Evolutionary conservation across 345 rosid genomes (phyloP).

Genomic region (Eucalyptus guilfoylei): DNA sequence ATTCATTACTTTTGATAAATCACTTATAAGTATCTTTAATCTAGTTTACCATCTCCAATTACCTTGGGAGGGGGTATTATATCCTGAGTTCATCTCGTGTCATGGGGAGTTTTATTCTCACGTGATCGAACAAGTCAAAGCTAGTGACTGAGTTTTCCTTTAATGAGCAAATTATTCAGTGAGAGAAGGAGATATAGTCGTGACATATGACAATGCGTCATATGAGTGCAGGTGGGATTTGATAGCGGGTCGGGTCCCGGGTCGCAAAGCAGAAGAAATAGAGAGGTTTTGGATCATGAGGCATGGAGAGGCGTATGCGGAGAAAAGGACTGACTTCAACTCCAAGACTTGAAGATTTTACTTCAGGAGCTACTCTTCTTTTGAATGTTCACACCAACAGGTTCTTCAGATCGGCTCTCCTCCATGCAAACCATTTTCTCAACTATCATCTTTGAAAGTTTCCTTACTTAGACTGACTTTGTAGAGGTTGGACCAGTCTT

Average conservation of each 20-base stretch:
- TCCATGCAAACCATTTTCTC: neutral
- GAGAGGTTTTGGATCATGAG: conserved; percentile 29
- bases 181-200: neutral
- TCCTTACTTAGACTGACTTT: neutral
- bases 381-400: neutral
- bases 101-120: neutral
- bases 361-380: neutral
- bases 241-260: conserved; percentile 17
- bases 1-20: neutral
- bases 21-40: neutral
- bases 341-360: neutral
- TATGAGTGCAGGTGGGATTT: conserved; percentile 15
- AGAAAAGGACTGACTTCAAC: neutral
- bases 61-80: neutral
- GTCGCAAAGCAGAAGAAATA: conserved; percentile 12
- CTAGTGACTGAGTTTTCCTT: neutral
- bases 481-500: neutral
- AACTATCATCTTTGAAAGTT: neutral
- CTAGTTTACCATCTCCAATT: neutral
- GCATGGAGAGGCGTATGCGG: conserved; percentile 7
- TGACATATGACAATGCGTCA: neutral
- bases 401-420: neutral
- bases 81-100: neutral
- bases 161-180: neutral
- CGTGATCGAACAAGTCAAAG: neutral